Base-by-base conservation (phyloP, 805 yeast species). In the Zygosaccharomyces lentus region DNA sequence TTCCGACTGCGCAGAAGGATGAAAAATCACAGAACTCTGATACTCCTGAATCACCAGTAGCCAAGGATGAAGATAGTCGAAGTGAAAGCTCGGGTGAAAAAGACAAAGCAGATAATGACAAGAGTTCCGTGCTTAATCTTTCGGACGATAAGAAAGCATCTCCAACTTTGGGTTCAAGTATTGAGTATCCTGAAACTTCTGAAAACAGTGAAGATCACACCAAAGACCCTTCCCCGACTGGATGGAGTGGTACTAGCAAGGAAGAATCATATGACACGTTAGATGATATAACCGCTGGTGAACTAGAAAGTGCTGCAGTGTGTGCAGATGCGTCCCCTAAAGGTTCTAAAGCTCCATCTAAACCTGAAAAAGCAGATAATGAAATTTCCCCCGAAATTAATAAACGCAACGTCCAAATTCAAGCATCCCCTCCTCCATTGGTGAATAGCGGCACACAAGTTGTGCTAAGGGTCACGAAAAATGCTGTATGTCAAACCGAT, bases 241-340 rank as follows among this genome's bases (percentile, higher is more conserved):
- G 26, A 27, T 26, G 9, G 15, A 38, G 15, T 23, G 41, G 35
- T n/a, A 19, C 32, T 16, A 47, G 42, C 23, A 19, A 43, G 23
- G 55, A 52, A 24, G 55, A 58, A 32, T 55, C 61, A 2, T 57
- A 50, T 34, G 62, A 57, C 35, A 54, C 53, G 3, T 30, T 58
- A 12, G 53, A 52, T 15, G 62, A 57, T 38, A 47, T 55, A 21
- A 45, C 50, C 7, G 45, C 45, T 9, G 56, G 48, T 13, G 62
- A 56, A 31, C 31, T 57, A 16, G 59, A 52, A 36, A 45, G 31
- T 23, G 52, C 45, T 27, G 34, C 34, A 27, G 15, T 27, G 13
- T 9, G 17, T 16, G 16, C 27, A 9, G 25, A 27, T 8, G 10
- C 13, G 4, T 21, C 41, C 3, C 10, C 34, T 13, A 23, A 27